Evolutionary conservation across 768 basidiomycete genomes (phyloP), one percentile per base, ranked within the genome.

Genomic region (Cystobasidiopsis lactophilus): DNA sequence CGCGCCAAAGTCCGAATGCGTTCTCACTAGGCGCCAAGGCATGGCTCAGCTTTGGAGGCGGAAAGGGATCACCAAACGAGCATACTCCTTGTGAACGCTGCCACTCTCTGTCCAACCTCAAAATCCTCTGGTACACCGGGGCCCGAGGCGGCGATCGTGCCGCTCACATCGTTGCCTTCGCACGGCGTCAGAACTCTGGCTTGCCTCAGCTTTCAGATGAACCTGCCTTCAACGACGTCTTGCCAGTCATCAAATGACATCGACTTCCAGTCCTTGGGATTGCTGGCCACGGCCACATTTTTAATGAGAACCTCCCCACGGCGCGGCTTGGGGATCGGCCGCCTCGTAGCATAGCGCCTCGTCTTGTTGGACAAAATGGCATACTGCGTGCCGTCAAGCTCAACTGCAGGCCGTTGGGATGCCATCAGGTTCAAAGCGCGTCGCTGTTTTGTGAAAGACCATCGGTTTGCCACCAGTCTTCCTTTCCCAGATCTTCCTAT

Each of bases 161-260:
- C 60, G 3, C 54, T 54, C 13, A 61, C 23, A 35, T 61, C 57
- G 52, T 61, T 59, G 4, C 60, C 60, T 26, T 59, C 56, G n/a
- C 57, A 40, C 11, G 40, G 40, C 7, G 38, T n/a, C 38, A 52
- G 48, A 1, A n/a, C 29, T n/a, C n/a, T n/a, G n/a, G n/a, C n/a
- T n/a, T n/a, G n/a, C n/a, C n/a, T n/a, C n/a, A n/a, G n/a, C n/a
- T n/a, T n/a, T n/a, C n/a, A n/a, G n/a, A n/a, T n/a, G n/a, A n/a
- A n/a, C n/a, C n/a, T n/a, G n/a, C n/a, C n/a, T 35, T 35, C 33
- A 7, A 35, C 33, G 9, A 7, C 16, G 33, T 35, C 33, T 35
- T 35, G 33, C 33, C 33, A 35, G 16, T 35, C 33, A 16, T 35
- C 33, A 16, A 35, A 35, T 16, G 33, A 7, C 7, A 16, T 16